Base-by-base conservation (phyloP, 2,329 filamentous ascomycete species). In the Zalaria obscura region DNA sequence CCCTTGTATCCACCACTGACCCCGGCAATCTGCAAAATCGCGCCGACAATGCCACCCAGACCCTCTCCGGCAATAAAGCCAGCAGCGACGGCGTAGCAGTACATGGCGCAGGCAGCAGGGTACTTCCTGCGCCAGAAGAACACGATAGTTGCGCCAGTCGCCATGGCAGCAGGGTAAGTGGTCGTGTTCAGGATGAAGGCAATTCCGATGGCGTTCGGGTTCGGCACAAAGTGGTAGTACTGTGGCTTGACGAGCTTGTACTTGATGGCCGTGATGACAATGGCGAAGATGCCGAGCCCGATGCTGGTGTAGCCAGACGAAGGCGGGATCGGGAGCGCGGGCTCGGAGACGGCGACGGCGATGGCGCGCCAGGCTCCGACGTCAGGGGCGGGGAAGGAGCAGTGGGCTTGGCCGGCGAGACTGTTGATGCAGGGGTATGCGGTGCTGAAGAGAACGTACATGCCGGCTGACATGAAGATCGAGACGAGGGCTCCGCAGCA, bases 281-380 rank as follows among this genome's bases (percentile, higher is more conserved):
- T 60, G 35, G 66, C 66, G 32, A 73, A 54, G 44, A 68, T 52
- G 27, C 67, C 66, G 52, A 76, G 67, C 39, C 67, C 62, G 48
- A 75, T 66, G 38, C 72, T 63, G 52, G 75, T 73, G 49, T 73
- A 70, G 33, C 67, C 71, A n/a, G 68, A 70, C 4, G 57, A 62
- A 10, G 56, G 55, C 0, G 72, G 72, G 45, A 77, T 73, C 18
- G 61, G 64, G 45, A 76, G 65, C 1, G 55, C 56, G 1, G 72
- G 70, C 44, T 70, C 64, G 0, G 73, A 76, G 40, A 76, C 72
- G 5, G 73, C 74, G 45, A 69, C 58, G 2, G 77, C 75, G 7
- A 79, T 73, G 7, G 77, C 76, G 32, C 69, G 65, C 76, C 76
- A 81, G 0, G 77, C 76, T 0, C 69, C 61, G 7, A 80, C 76